phyloP scores from a whole-genome alignment of 768 basidiomycete species.

The Naganishia vishniacii region DNA sequence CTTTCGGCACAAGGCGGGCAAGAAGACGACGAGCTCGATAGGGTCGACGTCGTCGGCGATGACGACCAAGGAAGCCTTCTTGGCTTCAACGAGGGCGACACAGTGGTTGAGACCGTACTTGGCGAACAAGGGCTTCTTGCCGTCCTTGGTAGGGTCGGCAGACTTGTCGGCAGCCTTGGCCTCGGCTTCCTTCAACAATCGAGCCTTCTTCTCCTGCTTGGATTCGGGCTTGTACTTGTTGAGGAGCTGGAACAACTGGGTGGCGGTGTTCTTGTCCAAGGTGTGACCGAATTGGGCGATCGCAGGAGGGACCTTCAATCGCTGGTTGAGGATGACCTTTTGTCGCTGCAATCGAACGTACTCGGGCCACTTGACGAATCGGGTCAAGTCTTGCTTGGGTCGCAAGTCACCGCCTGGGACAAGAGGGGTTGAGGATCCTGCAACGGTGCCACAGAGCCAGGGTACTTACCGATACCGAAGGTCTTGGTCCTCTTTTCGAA shows the following conservation, averaged over 20 bases:
- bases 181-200: conserved; percentile 62
- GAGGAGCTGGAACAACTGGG: conserved; percentile 92
- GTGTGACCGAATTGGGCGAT: conserved; percentile 94
- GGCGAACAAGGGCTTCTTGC: conserved; percentile 90
- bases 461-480: conserved; percentile 79
- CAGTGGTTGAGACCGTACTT: conserved; percentile 97
- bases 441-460: neutral
- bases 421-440: neutral
- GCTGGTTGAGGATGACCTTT: conserved; percentile 96
- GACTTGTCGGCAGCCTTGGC: conserved; percentile 72
- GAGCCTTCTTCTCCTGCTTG: conserved; percentile 95
- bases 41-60: conserved; percentile 94
- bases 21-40: conserved; percentile 96
- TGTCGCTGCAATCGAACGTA: conserved; percentile 96
- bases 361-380: conserved; percentile 99
- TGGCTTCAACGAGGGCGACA: conserved; percentile 85
- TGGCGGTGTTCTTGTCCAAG: conserved; percentile 98
- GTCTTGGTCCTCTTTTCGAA: conserved; percentile 85
- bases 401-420: conserved; percentile 81
- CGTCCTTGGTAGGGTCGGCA: conserved; percentile 63
- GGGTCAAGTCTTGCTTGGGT: conserved; percentile 80
- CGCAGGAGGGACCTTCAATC: conserved; percentile 95
- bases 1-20: conserved; percentile 93
- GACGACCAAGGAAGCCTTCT: conserved; percentile 92
- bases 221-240: conserved; percentile 70